Evolutionary conservation across 2,329 filamentous ascomycete genomes (phyloP).

Genomic region (Exophiala xenobiotica): DNA sequence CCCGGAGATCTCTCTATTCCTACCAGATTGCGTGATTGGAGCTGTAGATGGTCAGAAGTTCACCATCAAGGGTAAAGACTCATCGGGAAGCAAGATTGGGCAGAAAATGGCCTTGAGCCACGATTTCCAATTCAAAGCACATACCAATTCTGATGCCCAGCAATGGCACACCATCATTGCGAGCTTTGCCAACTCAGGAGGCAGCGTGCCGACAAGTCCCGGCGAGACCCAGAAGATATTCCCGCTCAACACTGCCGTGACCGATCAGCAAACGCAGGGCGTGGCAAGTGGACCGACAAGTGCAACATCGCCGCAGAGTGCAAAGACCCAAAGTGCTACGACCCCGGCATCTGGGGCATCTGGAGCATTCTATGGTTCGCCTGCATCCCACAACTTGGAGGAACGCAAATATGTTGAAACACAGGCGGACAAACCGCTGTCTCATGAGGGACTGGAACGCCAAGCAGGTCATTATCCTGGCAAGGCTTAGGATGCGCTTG

Average conservation of each 20-base stretch:
- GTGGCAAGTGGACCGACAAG: conserved; percentile 22
- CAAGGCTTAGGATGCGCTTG: neutral
- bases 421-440: neutral
- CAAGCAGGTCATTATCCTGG: neutral
- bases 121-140: conserved; percentile 85
- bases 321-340: conserved; percentile 4
- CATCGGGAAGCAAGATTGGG: conserved; percentile 71
- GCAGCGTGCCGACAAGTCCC: conserved; percentile 27
- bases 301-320: conserved; percentile 11
- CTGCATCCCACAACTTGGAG: conserved; percentile 6
- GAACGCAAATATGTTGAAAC: conserved; percentile 11
- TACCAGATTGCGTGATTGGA: conserved; percentile 84
- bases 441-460: neutral
- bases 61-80: conserved; percentile 92
- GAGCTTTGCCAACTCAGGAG: conserved; percentile 19
- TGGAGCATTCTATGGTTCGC: conserved; percentile 11
- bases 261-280: conserved; percentile 19
- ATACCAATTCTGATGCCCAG: conserved; percentile 73
- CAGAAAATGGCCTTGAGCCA: conserved; percentile 76
- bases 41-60: conserved; percentile 76
- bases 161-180: conserved; percentile 79
- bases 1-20: conserved; percentile 85
- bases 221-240: conserved; percentile 22
- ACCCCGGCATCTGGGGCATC: conserved; percentile 4
- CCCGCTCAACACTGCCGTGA: conserved; percentile 21